phyloP scores from a whole-genome alignment of 2,329 filamentous ascomycete species.

The Aureobasidium pullulans region DNA sequence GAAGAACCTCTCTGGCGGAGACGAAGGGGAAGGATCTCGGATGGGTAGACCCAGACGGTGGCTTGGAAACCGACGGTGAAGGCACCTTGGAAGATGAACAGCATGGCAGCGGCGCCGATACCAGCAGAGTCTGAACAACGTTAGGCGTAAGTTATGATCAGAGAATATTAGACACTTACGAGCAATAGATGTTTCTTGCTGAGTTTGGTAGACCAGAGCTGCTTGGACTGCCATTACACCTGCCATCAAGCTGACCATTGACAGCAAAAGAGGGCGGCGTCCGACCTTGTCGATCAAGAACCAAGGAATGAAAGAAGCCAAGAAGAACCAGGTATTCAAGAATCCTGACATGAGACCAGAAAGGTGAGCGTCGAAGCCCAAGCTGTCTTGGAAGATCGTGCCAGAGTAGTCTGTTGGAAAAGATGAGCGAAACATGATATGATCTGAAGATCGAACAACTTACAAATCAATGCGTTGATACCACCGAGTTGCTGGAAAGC shows the following conservation, averaged over 20 bases:
- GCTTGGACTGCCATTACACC: slow-evolving; percentile 58
- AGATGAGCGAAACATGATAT: neutral
- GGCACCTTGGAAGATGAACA: slow-evolving; percentile 58
- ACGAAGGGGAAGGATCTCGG: slow-evolving; percentile 52
- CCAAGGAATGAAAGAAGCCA: slow-evolving; percentile 27
- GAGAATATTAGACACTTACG: neutral
- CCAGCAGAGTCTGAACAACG: slow-evolving; percentile 16
- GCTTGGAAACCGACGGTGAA: slow-evolving; percentile 55
- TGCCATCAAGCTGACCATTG: slow-evolving; percentile 49
- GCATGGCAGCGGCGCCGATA: slow-evolving; percentile 40
- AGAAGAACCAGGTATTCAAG: slow-evolving; percentile 35
- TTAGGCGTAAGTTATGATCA: neutral
- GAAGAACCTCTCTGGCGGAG: slow-evolving; percentile 27
- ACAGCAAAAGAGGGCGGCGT: slow-evolving; percentile 38
- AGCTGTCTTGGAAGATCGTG: slow-evolving; percentile 23
- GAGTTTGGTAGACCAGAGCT: slow-evolving; percentile 30
- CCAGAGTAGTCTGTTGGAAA: slow-evolving; percentile 19
- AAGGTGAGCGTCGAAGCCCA: slow-evolving; percentile 21
- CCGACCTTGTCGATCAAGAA: slow-evolving; percentile 55
- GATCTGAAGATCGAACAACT: neutral
- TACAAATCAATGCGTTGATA: slow-evolving; percentile 24
- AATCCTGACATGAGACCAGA: slow-evolving; percentile 26
- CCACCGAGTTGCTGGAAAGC: slow-evolving; percentile 25
- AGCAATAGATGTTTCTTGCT: slow-evolving; percentile 23
- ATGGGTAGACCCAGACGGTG: slow-evolving; percentile 56